Base-by-base conservation (phyloP, 768 basidiomycete genomes). In the Boletus fagicola region DNA sequence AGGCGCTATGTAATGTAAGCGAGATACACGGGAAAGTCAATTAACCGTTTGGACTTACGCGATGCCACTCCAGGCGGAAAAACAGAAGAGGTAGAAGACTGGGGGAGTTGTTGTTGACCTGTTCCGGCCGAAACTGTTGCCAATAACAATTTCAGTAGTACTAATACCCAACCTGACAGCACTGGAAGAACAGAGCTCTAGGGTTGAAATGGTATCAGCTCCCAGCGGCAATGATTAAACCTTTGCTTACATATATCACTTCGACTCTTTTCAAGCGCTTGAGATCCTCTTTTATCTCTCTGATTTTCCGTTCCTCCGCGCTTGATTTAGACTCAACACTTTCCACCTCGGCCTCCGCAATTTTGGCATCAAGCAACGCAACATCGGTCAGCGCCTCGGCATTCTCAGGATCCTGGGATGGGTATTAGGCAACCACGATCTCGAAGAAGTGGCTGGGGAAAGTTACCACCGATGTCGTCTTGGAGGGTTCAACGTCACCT, bases 261-360 rank as follows among this genome's bases (percentile, higher is more conserved):
- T 99, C 97, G 1, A 97, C 88, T 56, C 96, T 76, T 72, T 90
- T 89, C 56, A 99, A 74, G 48, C 94, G 82, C 79, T 92, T 86
- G 22, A 97, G 74, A 66, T 97, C 93, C 65, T 88, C 88, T 64
- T 78, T 86, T 59, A 83, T 77, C 65, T 86, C 85, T 67, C 79
- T 86, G 24, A 84, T 81, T 65, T 79, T 86, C 59, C 84, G 79
- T 65, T 77, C 81, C 51, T 90, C 85, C 15, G 69, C 71, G 47
- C 63, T 68, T 18, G 78, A 79, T 64, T 80, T 74, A 16, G 84
- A 81, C n/a, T 77, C 75, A 39, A 76, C 70, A 61, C 84, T 75
- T 10, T 77, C 78, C 28, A 73, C 72, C 42, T 77, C 81, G 0
- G 84, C 84, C 66, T 89, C 87, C n/a, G 79, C 77, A 35, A 93